Conservation (phyloP, 2,329 filamentous ascomycete species). For the Hymenoscyphus scutula region DNA sequence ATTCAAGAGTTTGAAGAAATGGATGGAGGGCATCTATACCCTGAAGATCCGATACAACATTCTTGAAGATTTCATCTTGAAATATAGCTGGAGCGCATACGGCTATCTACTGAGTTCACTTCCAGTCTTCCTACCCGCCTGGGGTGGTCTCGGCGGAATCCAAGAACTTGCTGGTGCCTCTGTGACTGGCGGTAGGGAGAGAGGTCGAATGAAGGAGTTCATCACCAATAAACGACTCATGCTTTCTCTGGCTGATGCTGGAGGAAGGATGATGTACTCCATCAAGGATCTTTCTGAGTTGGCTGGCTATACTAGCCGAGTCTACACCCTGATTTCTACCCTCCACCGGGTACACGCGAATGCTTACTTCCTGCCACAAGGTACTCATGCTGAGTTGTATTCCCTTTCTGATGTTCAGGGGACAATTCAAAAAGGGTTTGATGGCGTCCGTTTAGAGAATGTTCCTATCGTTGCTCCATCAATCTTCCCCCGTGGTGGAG, state of each 20-base stretch:
- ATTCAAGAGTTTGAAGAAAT: constrained; percentile 87
- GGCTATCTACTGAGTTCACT: constrained; percentile 91
- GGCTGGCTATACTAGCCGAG: constrained; percentile 91
- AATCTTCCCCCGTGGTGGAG: constrained; percentile 84
- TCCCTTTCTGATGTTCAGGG: constrained; percentile 90
- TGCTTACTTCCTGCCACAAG: constrained; percentile 72
- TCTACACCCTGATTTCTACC: constrained; percentile 93
- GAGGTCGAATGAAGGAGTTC: constrained; percentile 93
- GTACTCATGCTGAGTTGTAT: constrained; percentile 73
- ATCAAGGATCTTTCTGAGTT: constrained; percentile 97
- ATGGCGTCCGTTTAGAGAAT: constrained; percentile 88
- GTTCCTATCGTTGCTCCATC: constrained; percentile 89
- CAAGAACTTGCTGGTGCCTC: constrained; percentile 59
- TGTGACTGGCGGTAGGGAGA: constrained; percentile 62
- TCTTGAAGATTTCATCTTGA: constrained; percentile 95
- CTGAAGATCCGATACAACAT: constrained; percentile 99
- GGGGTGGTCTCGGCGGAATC: constrained; percentile 79
- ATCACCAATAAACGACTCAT: constrained; percentile 99
- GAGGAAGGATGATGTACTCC: constrained; percentile 98
- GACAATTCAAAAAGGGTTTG: constrained; percentile 90
- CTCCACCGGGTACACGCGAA: constrained; percentile 90
- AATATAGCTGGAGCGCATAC: constrained; percentile 98
- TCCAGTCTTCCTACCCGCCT: constrained; percentile 89
- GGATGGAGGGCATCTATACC: constrained; percentile 99
- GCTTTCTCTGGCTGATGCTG: constrained; percentile 93